Conservation (phyloP, 1,139 yeast species). For the Candida sanyaensis region DNA sequence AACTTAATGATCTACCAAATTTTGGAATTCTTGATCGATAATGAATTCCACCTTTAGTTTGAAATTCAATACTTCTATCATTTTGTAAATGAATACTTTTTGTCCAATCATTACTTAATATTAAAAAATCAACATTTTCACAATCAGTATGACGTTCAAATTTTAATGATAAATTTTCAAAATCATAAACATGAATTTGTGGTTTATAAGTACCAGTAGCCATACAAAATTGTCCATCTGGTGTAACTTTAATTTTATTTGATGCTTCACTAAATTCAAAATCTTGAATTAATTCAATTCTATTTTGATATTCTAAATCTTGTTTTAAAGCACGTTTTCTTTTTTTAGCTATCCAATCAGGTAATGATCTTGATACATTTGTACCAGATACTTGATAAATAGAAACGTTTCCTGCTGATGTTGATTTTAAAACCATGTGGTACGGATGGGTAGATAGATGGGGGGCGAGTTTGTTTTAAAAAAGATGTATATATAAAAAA, state of each 20-base stretch:
- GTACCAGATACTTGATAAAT: slow-evolving; percentile 96
- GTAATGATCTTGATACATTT: slow-evolving; percentile 85
- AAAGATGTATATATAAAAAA: not conserved
- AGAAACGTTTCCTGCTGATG: slow-evolving; percentile 81
- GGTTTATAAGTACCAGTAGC: slow-evolving; percentile 99
- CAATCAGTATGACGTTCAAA: slow-evolving; percentile 96
- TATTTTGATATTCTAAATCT: slow-evolving; percentile 82
- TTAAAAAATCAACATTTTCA: slow-evolving; percentile 87
- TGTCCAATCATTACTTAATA: slow-evolving; percentile 94
- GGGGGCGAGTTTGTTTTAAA: too few relatives aligned
- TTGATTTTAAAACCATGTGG: slow-evolving; percentile 81
- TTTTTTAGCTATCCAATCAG: slow-evolving; percentile 96
- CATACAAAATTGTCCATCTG: slow-evolving; percentile 93
- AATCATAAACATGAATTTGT: slow-evolving; percentile 95
- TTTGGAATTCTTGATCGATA: slow-evolving; percentile 88
- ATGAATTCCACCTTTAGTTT: slow-evolving; percentile 91
- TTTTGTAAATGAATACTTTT: slow-evolving; percentile 94
- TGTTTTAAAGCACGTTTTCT: slow-evolving; percentile 83
- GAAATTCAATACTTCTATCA: slow-evolving; percentile 90
- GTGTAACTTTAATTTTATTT: slow-evolving; percentile 77
- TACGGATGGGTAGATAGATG: too few relatives aligned
- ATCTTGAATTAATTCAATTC: slow-evolving; percentile 92
- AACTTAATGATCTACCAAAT: slow-evolving; percentile 84
- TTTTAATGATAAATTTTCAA: slow-evolving; percentile 84
- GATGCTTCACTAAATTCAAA: slow-evolving; percentile 97